Evolutionary conservation across 108 stramenopile species (phyloP).

Genomic region (Nitzschia sp.): DNA sequence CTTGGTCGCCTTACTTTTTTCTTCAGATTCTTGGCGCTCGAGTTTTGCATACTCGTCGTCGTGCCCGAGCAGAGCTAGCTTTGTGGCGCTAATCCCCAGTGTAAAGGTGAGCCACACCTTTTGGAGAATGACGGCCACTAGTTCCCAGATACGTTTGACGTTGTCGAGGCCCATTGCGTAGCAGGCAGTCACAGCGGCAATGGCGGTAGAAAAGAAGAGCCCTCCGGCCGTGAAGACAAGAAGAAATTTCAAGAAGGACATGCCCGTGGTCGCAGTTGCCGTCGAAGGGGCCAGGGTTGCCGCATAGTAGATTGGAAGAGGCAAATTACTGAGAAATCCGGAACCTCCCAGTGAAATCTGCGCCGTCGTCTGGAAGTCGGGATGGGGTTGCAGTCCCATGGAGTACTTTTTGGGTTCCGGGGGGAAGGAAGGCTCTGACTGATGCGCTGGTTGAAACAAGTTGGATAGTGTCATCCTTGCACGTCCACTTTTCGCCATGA

Average conservation of each 20-base stretch:
- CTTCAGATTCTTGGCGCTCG: background rate
- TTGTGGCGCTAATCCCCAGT: constrained; percentile 33
- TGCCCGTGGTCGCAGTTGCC: background rate
- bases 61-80: constrained; percentile 23
- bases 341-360: background rate
- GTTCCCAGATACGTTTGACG: constrained; percentile 30
- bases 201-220: constrained; percentile 58
- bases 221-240: constrained; percentile 49
- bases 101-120: constrained; percentile 50
- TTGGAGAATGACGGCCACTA: constrained; percentile 35
- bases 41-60: background rate
- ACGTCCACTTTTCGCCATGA: background rate
- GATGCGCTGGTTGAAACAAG: background rate
- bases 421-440: background rate
- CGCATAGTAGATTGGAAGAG: background rate
- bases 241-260: constrained; percentile 25
- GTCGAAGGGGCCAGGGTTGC: background rate
- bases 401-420: too few relatives aligned
- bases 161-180: constrained; percentile 59
- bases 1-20: background rate
- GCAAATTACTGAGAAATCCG: background rate
- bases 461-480: background rate
- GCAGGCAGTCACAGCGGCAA: constrained; percentile 40
- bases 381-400: background rate
- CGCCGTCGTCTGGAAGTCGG: too few relatives aligned